Conservation (phyloP, 345 rosid species). For the Boechera stricta region DNA sequence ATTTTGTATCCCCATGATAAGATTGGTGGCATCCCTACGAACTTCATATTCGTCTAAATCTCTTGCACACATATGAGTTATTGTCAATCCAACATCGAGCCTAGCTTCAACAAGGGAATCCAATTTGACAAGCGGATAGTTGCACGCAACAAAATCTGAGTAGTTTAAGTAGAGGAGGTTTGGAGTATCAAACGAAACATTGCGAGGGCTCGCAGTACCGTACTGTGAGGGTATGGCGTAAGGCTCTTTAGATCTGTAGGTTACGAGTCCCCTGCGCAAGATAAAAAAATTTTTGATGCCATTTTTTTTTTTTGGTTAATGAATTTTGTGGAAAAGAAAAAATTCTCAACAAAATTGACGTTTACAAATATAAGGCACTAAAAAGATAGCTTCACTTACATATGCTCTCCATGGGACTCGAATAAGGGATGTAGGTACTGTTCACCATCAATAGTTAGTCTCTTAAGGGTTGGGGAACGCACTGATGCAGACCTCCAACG, state of each 20-base stretch:
- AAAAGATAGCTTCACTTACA: neutral
- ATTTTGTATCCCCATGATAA: constrained; percentile 26
- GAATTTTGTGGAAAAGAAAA: too few relatives aligned
- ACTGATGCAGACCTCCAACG: neutral
- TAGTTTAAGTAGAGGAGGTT: constrained; percentile 33
- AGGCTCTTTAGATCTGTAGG: neutral
- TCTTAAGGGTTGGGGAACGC: constrained; percentile 15
- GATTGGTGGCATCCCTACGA: constrained; percentile 22
- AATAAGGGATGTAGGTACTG: neutral
- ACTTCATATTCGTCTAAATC: neutral
- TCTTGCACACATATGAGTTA: neutral
- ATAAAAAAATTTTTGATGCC: neutral
- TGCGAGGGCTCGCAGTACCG: neutral
- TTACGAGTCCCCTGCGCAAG: neutral
- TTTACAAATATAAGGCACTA: neutral
- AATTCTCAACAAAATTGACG: too few relatives aligned
- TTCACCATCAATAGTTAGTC: constrained; percentile 18
- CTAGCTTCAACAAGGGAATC: constrained; percentile 29
- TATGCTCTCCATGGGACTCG: neutral
- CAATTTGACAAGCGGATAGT: constrained; percentile 10
- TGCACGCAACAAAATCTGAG: neutral
- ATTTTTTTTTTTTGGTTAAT: too few relatives aligned
- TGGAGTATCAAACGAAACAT: constrained; percentile 27
- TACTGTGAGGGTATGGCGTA: neutral
- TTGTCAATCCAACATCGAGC: constrained; percentile 20